These are phyloP conservation scores for Microglena sp. DNA, from an alignment of 139 green algal genomes.

Conservation along the genomic window DNA sequence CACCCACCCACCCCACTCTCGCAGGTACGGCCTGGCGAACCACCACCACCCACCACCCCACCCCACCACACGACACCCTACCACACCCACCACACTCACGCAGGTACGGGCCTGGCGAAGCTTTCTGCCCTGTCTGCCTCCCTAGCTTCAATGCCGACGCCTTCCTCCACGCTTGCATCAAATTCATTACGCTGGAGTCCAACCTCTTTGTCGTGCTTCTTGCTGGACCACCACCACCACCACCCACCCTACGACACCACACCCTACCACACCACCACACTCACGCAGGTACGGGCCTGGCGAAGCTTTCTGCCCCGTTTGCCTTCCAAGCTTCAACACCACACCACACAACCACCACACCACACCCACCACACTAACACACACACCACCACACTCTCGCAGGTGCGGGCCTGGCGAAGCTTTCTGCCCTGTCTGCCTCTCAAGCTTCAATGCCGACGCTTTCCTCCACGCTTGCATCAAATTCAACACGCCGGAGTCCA, in stretches of 20 bases:
- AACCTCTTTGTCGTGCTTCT: constrained; percentile 15
- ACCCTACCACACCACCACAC: too few species aligned
- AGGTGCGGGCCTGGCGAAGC: constrained; percentile 31
- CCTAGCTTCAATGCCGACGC: constrained; percentile 63
- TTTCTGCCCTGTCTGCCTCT: constrained; percentile 75
- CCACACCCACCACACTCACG: neutral
- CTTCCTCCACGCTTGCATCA: constrained; percentile 76
- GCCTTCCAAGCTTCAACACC: constrained; percentile 66
- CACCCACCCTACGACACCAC: too few species aligned
- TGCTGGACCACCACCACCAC: neutral
- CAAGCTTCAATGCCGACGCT: constrained; percentile 58
- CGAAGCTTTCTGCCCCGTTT: constrained; percentile 70
- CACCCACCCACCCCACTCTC: too few species aligned
- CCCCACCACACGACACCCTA: neutral
- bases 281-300: too few species aligned
- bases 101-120: constrained; percentile 30
- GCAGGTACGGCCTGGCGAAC: too few species aligned
- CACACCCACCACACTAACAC: too few species aligned
- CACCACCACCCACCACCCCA: neutral
- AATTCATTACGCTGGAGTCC: constrained; percentile 35
- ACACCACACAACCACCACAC: constrained; percentile 65
- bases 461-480: constrained; percentile 77
- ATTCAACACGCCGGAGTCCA: constrained; percentile 33
- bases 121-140: constrained; percentile 73
- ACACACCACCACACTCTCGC: constrained; percentile 1